Base-by-base conservation (phyloP, 352 stramenopile genomes). In the Pythium dissimile region DNA sequence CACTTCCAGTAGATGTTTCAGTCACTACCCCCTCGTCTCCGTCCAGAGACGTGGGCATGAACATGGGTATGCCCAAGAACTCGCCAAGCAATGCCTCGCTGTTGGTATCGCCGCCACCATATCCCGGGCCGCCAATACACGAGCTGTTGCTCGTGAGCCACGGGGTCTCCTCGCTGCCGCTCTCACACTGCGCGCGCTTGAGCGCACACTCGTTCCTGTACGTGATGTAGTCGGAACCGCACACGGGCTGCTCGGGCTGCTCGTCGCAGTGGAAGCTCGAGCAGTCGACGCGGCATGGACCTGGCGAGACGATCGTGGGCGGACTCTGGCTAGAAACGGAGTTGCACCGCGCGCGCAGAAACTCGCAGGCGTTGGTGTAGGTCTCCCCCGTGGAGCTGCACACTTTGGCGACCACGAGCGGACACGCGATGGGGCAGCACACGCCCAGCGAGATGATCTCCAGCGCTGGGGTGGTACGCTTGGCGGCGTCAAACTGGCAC, bases 191-290 rank as follows among this genome's bases (percentile, higher is more conserved):
- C 4, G 48, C 58, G 5, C 20, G 20, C 6, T 30, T 23, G 8
- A 60, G 43, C 30, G 51, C 49, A 45, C 47, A 66, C 32, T 55
- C 26, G 41, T 66, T 66, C 15, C 20, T 37, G 37, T 66, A 66
- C 34, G 48, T 66, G 5, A 46, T 32, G 23, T 50, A 51, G 37
- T 66, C 48, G 13, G 39, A 54, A 10, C 48, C 58, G 35, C 58
- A 66, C 5, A 58, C 30, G 4, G 58, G 58, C 13, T 31, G 9
- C 9, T 27, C 16, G 11, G 16, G 13, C 20, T 45, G 10, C 3
- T 45, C 38, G 16, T 45, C 38, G 38, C 38, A 45, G 5, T 26
- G 16, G n/a, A 45, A 27, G 5, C 11, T 10, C 18, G 38, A 23
- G 38, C 38, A 45, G 18, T 45, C n/a, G 38, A 26, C 18, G 38